phyloP scores from a whole-genome alignment of 1,284 basidiomycete genomes.

The Rhodofomes roseus region DNA sequence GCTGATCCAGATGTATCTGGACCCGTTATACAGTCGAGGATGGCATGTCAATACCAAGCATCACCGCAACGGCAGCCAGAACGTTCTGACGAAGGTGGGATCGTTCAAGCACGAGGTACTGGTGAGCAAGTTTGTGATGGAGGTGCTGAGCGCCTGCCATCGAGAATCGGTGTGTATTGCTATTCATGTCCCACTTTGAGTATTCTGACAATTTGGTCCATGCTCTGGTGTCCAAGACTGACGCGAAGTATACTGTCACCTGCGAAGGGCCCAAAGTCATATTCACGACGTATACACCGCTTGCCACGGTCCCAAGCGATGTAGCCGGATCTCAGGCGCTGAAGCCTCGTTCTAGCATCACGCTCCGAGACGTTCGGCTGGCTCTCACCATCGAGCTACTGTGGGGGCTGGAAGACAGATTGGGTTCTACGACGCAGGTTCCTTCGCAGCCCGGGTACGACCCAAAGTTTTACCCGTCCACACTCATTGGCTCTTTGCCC shows the following conservation, averaged over 20 bases:
- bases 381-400: conserved; percentile 15
- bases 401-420: conserved; percentile 1
- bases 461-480: not conserved
- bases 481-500: not conserved
- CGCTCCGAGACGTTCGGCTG: conserved; percentile 22
- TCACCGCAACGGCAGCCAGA: too few relatives aligned
- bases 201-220: too few relatives aligned
- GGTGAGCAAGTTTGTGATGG: not conserved
- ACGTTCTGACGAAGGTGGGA: not conserved
- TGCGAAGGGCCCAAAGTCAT: not conserved
- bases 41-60: not conserved
- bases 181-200: too few relatives aligned
- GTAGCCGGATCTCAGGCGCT: not conserved
- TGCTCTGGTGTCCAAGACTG: not conserved
- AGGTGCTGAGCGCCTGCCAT: not conserved
- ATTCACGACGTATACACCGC: not conserved
- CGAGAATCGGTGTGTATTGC: not conserved
- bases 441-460: not conserved
- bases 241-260: not conserved
- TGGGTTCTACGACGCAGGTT: not conserved
- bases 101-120: not conserved
- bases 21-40: not conserved
- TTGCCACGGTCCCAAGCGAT: not conserved
- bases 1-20: not conserved
- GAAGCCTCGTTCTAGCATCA: conserved; percentile 17